Percentiles rank a stretch among this genome's conserved stretches.
These are phyloP conservation scores for Verticillium nubilum DNA, from an alignment of 2,329 filamentous ascomycete genomes.

Conservation along the genomic window DNA sequence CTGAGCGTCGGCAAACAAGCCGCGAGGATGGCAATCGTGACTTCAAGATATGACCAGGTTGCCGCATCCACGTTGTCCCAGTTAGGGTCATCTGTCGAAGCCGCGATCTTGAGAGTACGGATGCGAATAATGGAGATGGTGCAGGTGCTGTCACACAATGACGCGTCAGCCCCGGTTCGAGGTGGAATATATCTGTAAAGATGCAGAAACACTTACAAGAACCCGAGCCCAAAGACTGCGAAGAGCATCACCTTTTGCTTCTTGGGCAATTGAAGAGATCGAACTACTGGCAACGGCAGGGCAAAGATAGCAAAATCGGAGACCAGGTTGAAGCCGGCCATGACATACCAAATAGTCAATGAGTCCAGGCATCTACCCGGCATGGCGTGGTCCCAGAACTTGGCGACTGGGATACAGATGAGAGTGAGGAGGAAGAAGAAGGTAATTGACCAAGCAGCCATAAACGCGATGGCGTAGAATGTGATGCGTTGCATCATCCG, in stretches of 20 bases:
- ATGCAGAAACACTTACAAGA: slow-evolving; percentile 15
- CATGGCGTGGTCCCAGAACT: slow-evolving; percentile 17
- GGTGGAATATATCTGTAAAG: not conserved
- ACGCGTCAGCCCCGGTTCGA: not conserved
- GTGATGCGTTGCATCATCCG: slow-evolving; percentile 16
- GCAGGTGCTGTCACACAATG: slow-evolving; percentile 14
- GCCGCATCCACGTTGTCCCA: slow-evolving; percentile 25
- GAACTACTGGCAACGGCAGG: slow-evolving; percentile 19
- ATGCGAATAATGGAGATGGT: slow-evolving; percentile 22
- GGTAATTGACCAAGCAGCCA: slow-evolving; percentile 20
- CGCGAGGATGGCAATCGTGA: slow-evolving; percentile 21
- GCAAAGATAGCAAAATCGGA: slow-evolving; percentile 20
- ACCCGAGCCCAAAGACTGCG: slow-evolving; percentile 19
- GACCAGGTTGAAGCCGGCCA: slow-evolving; percentile 19
- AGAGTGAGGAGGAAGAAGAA: slow-evolving; percentile 21
- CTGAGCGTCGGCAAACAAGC: slow-evolving; percentile 22
- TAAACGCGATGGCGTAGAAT: slow-evolving; percentile 17
- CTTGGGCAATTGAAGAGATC: slow-evolving; percentile 14
- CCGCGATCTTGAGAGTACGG: slow-evolving; percentile 19
- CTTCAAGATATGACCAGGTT: slow-evolving; percentile 23
- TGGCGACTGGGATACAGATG: slow-evolving; percentile 20
- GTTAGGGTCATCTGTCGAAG: slow-evolving; percentile 14
- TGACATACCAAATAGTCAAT: slow-evolving; percentile 21
- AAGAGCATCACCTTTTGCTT: slow-evolving; percentile 17
- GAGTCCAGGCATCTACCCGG: slow-evolving; percentile 18